phyloP scores from a whole-genome alignment of 495 filamentous ascomycete genomes.

The Margaritispora aquatica region DNA sequence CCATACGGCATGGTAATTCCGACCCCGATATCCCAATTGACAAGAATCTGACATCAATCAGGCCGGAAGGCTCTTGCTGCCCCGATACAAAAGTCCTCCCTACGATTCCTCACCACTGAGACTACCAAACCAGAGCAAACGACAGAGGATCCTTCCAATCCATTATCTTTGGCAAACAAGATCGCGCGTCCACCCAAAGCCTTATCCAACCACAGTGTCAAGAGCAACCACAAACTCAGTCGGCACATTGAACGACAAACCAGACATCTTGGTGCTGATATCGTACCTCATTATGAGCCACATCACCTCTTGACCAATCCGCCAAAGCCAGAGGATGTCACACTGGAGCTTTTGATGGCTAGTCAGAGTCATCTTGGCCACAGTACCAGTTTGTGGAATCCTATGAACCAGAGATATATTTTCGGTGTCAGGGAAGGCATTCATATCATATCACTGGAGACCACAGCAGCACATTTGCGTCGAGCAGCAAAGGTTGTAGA shows the following conservation, averaged over 20 bases:
- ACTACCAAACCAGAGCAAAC: constrained; percentile 11
- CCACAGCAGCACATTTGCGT: constrained; percentile 79
- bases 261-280: constrained; percentile 43
- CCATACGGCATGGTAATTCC: constrained; percentile 40
- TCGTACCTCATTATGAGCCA: constrained; percentile 58
- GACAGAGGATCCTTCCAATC: constrained; percentile 17
- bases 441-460: constrained; percentile 89
- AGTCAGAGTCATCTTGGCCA: constrained; percentile 89
- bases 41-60: constrained; percentile 24
- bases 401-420: constrained; percentile 90
- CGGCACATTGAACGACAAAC: constrained; percentile 25
- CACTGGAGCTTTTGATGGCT: constrained; percentile 88
- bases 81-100: constrained; percentile 31
- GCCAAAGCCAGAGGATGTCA: constrained; percentile 68
- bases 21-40: neutral
- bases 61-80: constrained; percentile 40
- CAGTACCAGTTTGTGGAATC: constrained; percentile 90
- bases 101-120: constrained; percentile 21
- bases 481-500: constrained; percentile 85
- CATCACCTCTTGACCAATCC: constrained; percentile 62
- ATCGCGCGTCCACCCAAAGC: constrained; percentile 5
- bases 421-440: constrained; percentile 84
- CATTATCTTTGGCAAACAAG: constrained; percentile 6
- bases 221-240: constrained; percentile 1
- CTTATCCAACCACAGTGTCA: constrained; percentile 11